Evolutionary conservation across 345 rosid genomes (phyloP), one percentile per base, ranked within the genome.

Genomic region (Linum lewisii): DNA sequence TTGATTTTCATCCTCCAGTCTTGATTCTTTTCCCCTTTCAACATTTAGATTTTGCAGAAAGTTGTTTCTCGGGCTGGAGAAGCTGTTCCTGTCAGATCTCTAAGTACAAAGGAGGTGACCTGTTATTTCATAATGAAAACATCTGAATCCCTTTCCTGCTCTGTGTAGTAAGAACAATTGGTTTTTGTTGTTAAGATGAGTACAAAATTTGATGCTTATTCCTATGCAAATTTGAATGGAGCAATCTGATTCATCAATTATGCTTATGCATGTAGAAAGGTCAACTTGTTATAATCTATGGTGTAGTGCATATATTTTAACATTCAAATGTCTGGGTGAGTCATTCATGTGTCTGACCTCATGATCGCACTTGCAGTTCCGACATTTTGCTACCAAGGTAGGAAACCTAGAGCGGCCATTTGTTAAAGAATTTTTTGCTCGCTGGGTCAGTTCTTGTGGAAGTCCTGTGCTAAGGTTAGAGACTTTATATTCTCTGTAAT

Each of bases 391-490:
- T 34, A 86, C 85, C 60, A 87, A 89, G 78, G 80, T 89, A 67
- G 97, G 97, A 68, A 92, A 88, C 74, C 89, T 88, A 54, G 99
- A 88, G 80, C 95, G 97, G 57, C 97, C 95, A 24, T 92, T 88
- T 79, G 83, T 88, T 25, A 92, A 92, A 69, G 99, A 88, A 54
- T 86, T 86, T 81, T 92, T 92, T 61, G 88, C 85, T 32, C 79
- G 99, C 59, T 92, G 99, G 99, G 94, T 92, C 32, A 81, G 78
- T 68, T 86, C 84, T 4, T 73, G 86, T 75, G 97, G 99, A 25
- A 84, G 97, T 73, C 99, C 99, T 15, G 72, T 89, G 53, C 81
- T 89, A 38, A 89, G 99, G 99, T 88, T 73, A 63, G 25, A 53
- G 34, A 29, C 47, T 11, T 11, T 42, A 7, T 1, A 7, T 16